Evolutionary conservation across 768 basidiomycete genomes (phyloP).

Genomic region (Collybia sp.): DNA sequence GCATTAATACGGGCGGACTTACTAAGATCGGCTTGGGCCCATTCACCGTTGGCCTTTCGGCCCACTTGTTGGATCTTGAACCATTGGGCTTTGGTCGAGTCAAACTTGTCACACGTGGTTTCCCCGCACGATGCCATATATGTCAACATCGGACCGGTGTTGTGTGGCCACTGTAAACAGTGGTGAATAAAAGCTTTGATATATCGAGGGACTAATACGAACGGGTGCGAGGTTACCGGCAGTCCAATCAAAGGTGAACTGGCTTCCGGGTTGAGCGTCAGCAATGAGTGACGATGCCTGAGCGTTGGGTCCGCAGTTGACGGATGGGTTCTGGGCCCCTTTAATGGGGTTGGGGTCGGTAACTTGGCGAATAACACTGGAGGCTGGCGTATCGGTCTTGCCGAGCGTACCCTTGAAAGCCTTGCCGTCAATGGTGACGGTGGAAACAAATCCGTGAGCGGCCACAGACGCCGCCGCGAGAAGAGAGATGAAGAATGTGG

Average conservation of each 20-base stretch:
- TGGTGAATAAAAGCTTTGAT: not conserved
- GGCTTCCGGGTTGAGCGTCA: conserved; percentile 55
- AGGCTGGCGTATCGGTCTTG: conserved; percentile 9
- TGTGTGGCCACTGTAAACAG: conserved; percentile 37
- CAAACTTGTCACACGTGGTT: conserved; percentile 54
- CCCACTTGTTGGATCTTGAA: conserved; percentile 68
- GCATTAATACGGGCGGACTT: conserved; percentile 15
- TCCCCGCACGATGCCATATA: conserved; percentile 66
- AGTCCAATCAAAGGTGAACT: conserved; percentile 52
- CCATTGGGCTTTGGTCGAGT: conserved; percentile 57
- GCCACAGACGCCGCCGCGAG: conserved; percentile 30
- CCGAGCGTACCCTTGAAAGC: conserved; percentile 31
- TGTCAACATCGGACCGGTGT: conserved; percentile 67
- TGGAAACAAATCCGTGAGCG: conserved; percentile 40
- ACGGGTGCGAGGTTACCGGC: conserved; percentile 35
- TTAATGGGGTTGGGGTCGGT: conserved; percentile 36
- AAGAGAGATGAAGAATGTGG: conserved; percentile 25
- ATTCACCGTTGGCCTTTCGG: conserved; percentile 31
- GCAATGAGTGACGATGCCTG: conserved; percentile 44
- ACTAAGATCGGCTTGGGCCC: conserved; percentile 56
- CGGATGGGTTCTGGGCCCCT: conserved; percentile 46
- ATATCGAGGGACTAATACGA: conserved; percentile 9
- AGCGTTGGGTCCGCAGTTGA: conserved; percentile 60
- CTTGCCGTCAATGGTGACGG: conserved; percentile 34
- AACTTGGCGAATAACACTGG: conserved; percentile 38